A percentile compares a stretch with the other conserved stretches of the same genome.
These are phyloP conservation scores for Fusarium ramigenum DNA, from an alignment of 2,329 filamentous ascomycete species.

Conservation along the genomic window DNA sequence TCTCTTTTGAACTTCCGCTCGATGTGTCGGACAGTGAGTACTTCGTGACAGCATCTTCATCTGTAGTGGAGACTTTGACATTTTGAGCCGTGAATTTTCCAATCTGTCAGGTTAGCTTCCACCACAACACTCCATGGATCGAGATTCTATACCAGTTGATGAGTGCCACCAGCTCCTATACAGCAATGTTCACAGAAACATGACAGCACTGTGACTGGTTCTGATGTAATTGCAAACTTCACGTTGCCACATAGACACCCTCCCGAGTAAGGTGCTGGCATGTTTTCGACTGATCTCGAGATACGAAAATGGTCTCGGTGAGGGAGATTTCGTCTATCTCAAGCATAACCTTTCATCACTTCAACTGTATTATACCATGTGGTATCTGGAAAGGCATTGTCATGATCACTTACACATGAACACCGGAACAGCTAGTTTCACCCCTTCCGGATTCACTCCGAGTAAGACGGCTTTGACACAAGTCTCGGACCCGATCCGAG, in stretches of 20 bases:
- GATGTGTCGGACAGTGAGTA: constrained; percentile 38
- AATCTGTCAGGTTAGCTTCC: constrained; percentile 27
- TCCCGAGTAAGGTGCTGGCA: constrained; percentile 27
- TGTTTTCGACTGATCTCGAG: background rate
- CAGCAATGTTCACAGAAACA: constrained; percentile 37
- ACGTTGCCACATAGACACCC: constrained; percentile 33
- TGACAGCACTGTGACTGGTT: constrained; percentile 29
- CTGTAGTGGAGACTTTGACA: constrained; percentile 4
- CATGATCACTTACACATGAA: background rate
- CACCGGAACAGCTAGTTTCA: background rate
- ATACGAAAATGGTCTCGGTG: rapidly evolving
- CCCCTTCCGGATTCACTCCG: background rate
- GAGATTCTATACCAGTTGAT: constrained; percentile 20
- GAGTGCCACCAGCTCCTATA: constrained; percentile 29
- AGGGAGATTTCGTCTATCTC: rapidly evolving
- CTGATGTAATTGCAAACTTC: constrained; percentile 11
- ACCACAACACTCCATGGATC: rapidly evolving
- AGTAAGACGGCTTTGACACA: background rate
- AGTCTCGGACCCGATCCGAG: background rate
- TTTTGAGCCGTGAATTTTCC: constrained; percentile 39
- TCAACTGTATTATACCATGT: background rate
- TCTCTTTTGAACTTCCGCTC: constrained; percentile 41
- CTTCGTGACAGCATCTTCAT: constrained; percentile 1
- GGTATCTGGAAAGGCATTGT: background rate
- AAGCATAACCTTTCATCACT: rapidly evolving